Percentiles rank a stretch among this genome's conserved stretches.
phyloP scores from a whole-genome alignment of 139 green algal species.

The Tetratostichococcus sp. region DNA sequence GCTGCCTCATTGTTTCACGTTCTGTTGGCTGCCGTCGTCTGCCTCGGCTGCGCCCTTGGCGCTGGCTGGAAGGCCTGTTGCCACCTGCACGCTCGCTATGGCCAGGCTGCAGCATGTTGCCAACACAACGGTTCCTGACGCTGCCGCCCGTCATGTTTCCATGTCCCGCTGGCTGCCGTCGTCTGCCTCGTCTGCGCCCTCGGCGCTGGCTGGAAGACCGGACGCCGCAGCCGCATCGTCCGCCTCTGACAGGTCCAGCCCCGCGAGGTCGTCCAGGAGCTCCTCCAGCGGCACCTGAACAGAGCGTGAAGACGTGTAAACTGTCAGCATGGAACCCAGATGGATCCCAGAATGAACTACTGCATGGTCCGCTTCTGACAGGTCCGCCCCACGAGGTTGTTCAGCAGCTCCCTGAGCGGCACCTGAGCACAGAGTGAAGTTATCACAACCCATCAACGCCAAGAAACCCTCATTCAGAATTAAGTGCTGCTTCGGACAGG shows the following conservation, averaged over 20 bases:
- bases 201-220: background rate
- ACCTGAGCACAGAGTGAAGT: no score
- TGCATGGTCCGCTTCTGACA: background rate
- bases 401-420: no score
- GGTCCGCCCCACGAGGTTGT: no score
- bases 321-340: background rate
- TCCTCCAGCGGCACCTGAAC: slow-evolving; percentile 89
- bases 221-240: slow-evolving; percentile 5
- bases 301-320: slow-evolving; percentile 17
- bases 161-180: background rate
- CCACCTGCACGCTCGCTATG: no score
- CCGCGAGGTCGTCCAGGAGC: slow-evolving; percentile 85
- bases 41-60: no score
- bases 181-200: background rate
- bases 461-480: no score
- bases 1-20: background rate
- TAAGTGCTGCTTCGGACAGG: no score
- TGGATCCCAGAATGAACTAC: background rate
- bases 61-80: background rate
- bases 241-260: slow-evolving; percentile 45
- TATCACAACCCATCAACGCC: no score
- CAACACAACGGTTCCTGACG: no score
- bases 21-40: background rate
- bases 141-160: background rate
- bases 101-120: no score